Evolutionary conservation across 768 basidiomycete species (phyloP).

Genomic region (Gymnopilus junonius): DNA sequence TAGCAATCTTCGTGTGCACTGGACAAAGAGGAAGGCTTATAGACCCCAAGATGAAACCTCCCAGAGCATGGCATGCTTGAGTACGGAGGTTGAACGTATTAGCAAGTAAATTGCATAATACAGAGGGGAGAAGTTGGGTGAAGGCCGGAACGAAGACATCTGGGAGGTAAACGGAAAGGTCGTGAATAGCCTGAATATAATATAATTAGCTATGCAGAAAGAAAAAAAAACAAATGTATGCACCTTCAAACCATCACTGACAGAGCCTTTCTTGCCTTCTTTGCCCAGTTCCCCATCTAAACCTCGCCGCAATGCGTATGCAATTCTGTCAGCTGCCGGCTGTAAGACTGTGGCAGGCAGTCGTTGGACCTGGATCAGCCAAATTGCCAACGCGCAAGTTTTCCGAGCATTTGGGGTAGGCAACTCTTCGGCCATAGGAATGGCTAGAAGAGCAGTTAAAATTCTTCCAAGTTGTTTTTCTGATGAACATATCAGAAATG

Average conservation of each 20-base stretch:
- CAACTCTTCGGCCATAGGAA: conserved; percentile 68
- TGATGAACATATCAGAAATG: conserved; percentile 28
- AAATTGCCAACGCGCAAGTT: conserved; percentile 78
- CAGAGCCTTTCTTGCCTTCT: conserved; percentile 87
- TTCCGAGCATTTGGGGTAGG: conserved; percentile 89
- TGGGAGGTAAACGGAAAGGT: conserved; percentile 67
- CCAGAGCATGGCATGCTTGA: conserved; percentile 77
- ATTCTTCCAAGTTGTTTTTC: conserved; percentile 64
- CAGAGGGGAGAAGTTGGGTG: conserved; percentile 53
- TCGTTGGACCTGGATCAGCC: conserved; percentile 73
- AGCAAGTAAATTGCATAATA: conserved; percentile 67
- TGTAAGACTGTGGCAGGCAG: conserved; percentile 64
- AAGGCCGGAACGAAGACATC: conserved; percentile 73
- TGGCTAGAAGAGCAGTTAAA: conserved; percentile 66
- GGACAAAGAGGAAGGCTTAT: conserved; percentile 50
- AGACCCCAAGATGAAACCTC: conserved; percentile 65
- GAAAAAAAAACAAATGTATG: conserved; percentile 18
- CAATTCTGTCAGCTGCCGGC: conserved; percentile 69
- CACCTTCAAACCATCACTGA: conserved; percentile 79
- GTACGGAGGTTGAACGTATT: conserved; percentile 66
- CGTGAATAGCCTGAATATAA: conserved; percentile 66
- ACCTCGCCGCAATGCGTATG: conserved; percentile 73
- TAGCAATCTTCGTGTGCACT: conserved; percentile 58
- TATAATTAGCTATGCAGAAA: conserved; percentile 4
- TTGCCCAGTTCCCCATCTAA: conserved; percentile 86